Evolutionary conservation across 345 rosid genomes (phyloP), one percentile per base, ranked within the genome.

Genomic region (Moricandia arvensis): DNA sequence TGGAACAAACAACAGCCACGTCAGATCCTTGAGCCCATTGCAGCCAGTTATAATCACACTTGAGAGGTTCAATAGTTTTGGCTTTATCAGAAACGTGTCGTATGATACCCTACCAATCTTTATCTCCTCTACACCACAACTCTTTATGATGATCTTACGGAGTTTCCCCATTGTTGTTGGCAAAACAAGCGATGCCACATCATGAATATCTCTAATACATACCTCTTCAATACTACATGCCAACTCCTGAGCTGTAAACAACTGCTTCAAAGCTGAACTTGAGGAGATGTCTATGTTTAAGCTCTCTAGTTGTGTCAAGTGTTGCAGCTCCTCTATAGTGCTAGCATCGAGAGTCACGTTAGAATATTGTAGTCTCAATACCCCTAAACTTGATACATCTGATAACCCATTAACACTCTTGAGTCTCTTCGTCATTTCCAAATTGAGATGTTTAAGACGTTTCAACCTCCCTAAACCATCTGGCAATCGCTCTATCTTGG

Each of bases 391-490:
- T 58, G 58, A 17, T 53, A 8, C 27, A 8, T 53, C 5, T 13
- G 15, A 70, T 9, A 70, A 21, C 63, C 55, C 55, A 58, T n/a
- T 9, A 35, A 58, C 10, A 3, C 65, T 70, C 62, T 69, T 2
- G 6, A 69, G 74, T 2, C 54, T 55, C 30, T 38, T 11, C 18
- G 65, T 58, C 43, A 5, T 24, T 26, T 75, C 73, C 15, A 67
- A 15, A 34, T 67, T 47, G 31, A 59, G 41, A 59, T 67, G 54
- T n/a, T 18, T 33, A 18, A 67, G 49, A 15, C n/a, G 27, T 33
- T 15, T 37, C 61, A 75, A 38, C 21, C 1, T 45, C 4, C 54
- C 69, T 24, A 75, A 2, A 49, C 54, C 49, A 37, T 10, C 15
- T 0, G 79, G 68, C 30, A 75, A 8, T 6, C 57, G 27, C 30